These are phyloP conservation scores for Microcos paniculata DNA, from an alignment of 345 rosid species.

Conservation along the genomic window DNA sequence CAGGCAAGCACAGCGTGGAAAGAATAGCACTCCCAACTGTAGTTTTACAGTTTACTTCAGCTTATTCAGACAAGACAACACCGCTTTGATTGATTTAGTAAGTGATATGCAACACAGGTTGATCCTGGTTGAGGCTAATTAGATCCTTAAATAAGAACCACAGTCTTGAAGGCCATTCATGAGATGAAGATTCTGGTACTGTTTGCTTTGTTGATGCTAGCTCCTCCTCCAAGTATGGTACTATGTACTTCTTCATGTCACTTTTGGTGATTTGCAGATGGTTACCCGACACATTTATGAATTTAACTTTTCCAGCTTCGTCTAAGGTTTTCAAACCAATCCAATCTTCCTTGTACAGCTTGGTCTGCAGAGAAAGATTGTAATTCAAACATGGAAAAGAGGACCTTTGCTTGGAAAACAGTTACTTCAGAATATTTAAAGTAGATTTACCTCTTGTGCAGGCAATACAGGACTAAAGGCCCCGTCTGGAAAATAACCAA, in stretches of 20 bases:
- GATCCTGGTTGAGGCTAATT: constrained; percentile 1
- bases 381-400: not conserved
- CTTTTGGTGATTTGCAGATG: constrained; percentile 46
- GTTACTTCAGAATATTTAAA: not conserved
- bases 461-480: constrained; percentile 53
- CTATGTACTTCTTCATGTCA: constrained; percentile 54
- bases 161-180: constrained; percentile 2
- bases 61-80: not conserved
- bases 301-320: constrained; percentile 70
- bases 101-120: not conserved
- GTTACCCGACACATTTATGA: constrained; percentile 52
- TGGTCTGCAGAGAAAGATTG: constrained; percentile 38
- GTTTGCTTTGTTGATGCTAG: constrained; percentile 12
- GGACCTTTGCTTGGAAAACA: not conserved
- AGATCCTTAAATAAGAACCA: not conserved
- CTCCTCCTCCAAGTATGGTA: constrained; percentile 58
- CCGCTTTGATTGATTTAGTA: not conserved
- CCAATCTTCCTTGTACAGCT: constrained; percentile 68
- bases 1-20: not conserved
- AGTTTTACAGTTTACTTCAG: not conserved
- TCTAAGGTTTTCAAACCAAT: constrained; percentile 67
- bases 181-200: not conserved
- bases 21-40: not conserved
- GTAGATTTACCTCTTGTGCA: constrained; percentile 47
- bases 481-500: constrained; percentile 81